These are phyloP conservation scores for Rhizopus microsporus DNA, from an alignment of 371 early-diverging fungal genomes.

Conservation along the genomic window DNA sequence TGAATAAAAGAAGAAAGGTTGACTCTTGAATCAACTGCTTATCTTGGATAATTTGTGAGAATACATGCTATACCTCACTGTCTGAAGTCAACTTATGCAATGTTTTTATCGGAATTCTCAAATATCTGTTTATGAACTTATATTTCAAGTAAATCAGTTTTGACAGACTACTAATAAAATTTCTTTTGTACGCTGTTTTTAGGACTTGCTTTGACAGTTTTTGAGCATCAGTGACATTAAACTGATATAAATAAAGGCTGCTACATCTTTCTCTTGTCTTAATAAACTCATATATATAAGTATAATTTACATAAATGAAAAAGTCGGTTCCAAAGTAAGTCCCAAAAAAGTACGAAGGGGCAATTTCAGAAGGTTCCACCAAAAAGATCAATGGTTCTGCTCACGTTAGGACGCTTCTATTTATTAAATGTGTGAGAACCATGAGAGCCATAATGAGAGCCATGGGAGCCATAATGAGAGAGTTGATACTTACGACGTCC, in stretches of 20 bases:
- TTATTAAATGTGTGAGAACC: slow-evolving; percentile 2
- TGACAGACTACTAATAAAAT: slow-evolving; percentile 4
- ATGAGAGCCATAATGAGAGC: background rate
- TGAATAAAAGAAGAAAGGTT: too few relatives aligned
- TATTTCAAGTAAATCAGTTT: slow-evolving; percentile 4
- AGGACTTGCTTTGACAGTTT: slow-evolving; percentile 6
- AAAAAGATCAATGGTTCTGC: slow-evolving; percentile 5
- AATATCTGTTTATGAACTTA: slow-evolving; percentile 3
- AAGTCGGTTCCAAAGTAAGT: slow-evolving; percentile 6
- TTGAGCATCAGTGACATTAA: slow-evolving; percentile 8
- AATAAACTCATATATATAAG: slow-evolving; percentile 5
- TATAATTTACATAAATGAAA: slow-evolving; percentile 7
- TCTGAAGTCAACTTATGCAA: too few relatives aligned
- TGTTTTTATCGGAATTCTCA: too few relatives aligned
- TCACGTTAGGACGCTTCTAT: slow-evolving; percentile 7
- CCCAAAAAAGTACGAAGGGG: slow-evolving; percentile 5
- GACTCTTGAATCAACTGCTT: too few relatives aligned
- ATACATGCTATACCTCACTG: too few relatives aligned
- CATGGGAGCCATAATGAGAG: too few relatives aligned
- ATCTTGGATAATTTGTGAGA: too few relatives aligned
- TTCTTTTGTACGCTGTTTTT: slow-evolving; percentile 2
- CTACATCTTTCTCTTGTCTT: slow-evolving; percentile 6
- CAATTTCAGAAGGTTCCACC: slow-evolving; percentile 3
- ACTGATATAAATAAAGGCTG: slow-evolving; percentile 8
- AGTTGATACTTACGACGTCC: slow-evolving; percentile 7